A percentile compares a stretch with the other conserved stretches of the same genome.
Evolutionary conservation across 108 stramenopile genomes (phyloP).

Genomic region (Seminavis robusta): DNA sequence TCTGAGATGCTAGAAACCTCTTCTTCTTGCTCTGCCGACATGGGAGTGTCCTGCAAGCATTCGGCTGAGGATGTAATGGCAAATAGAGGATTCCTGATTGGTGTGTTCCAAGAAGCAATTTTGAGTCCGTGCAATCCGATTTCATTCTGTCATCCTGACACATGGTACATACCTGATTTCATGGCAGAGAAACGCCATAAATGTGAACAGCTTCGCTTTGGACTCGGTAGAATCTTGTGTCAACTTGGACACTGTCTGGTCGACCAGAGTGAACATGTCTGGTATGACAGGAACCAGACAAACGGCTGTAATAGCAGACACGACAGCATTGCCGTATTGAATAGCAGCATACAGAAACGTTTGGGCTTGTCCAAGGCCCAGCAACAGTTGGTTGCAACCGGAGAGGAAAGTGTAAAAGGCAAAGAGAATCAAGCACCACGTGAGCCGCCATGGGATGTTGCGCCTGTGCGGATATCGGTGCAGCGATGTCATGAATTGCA

Average conservation of each 20-base stretch:
- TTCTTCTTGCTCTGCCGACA: slow-evolving; percentile 1
- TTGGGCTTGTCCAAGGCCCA: too few species aligned
- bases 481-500: too few species aligned
- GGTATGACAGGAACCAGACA: slow-evolving; percentile 47
- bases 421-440: too few species aligned
- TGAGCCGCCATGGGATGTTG: too few species aligned
- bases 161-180: slow-evolving; percentile 7
- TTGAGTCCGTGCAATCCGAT: too few species aligned
- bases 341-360: too few species aligned
- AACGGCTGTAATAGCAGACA: slow-evolving; percentile 31
- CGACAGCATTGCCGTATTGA: too few species aligned
- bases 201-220: slow-evolving; percentile 23
- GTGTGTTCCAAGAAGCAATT: too few species aligned
- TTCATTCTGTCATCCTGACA: not conserved
- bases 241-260: slow-evolving; percentile 11
- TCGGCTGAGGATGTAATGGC: slow-evolving; percentile 15
- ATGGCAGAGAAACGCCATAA: slow-evolving; percentile 42
- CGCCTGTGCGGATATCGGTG: too few species aligned
- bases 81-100: slow-evolving; percentile 37
- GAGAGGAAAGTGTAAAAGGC: too few species aligned
- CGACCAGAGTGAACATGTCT: slow-evolving; percentile 1
- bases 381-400: too few species aligned
- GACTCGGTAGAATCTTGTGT: slow-evolving; percentile 4
- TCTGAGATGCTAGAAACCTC: slow-evolving; percentile 13
- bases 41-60: slow-evolving; percentile 14